Base-by-base conservation (phyloP, 2,329 filamentous ascomycete genomes). In the Fonsecaea nubica region DNA sequence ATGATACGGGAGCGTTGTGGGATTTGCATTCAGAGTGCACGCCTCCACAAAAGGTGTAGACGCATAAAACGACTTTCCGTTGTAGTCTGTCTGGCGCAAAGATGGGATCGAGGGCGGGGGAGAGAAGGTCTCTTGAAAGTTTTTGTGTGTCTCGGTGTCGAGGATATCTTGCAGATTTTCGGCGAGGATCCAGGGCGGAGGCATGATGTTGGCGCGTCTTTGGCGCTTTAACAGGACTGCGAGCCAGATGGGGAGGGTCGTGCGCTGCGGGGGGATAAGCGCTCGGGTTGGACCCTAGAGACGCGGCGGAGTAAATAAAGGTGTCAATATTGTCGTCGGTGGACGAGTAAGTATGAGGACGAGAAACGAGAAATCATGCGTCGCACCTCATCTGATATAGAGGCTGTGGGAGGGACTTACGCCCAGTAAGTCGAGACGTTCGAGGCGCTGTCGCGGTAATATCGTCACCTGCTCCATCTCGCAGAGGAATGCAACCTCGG, bases 401-500 rank as follows among this genome's bases (percentile, higher is more conserved):
- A 59, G 69, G 69, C 42, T 42, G 68, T 65, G 57, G 65, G 74
- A 73, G 74, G 75, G 66, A 87, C 90, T 83, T 84, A 98, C 95
- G 71, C 90, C 89, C 63, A 99, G 86, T 69, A 99, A 86, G 73
- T 92, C 85, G 69, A 99, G 90, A 72, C 87, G 88, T 72, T 97
- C 93, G 61, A 99, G 88, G 70, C 91, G 87, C 78, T 98, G 93
- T 62, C 95, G 91, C 40, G 95, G 95, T 58, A 98, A 88, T 25
- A 99, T 87, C 0, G 93, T 97, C 63, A 99, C 91, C 74, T 92
- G 87, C 81, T 98, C 94, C 93, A 97, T 98, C 82, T 99, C 95
- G 79, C 93, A 97, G 33, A 98, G 83, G 76, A 98, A 99, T 58
- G 93, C 91, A 54, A 96, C 91, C 81, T 99, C 95, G 70, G 91